These are phyloP conservation scores for Cladosporium halotolerans DNA, from an alignment of 2,329 filamentous ascomycete genomes.

Conservation along the genomic window DNA sequence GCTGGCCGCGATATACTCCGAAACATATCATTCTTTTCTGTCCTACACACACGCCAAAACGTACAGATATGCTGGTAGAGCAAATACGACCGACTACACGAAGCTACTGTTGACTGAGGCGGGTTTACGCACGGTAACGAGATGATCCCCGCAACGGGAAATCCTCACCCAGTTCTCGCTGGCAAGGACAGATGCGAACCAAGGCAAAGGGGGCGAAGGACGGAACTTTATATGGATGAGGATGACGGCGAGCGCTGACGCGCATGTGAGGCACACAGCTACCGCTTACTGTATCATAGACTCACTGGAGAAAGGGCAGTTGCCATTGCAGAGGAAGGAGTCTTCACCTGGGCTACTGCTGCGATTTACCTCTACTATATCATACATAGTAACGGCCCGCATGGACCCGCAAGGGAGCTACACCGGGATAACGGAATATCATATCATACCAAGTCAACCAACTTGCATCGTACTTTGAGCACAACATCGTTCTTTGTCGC, in stretches of 20 bases:
- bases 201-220: background rate
- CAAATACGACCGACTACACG: too few relatives aligned
- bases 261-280: background rate
- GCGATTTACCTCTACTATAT: background rate
- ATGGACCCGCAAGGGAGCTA: background rate
- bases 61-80: too few relatives aligned
- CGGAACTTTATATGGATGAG: background rate
- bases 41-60: background rate
- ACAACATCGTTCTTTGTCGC: constrained; percentile 31
- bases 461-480: constrained; percentile 22
- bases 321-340: background rate
- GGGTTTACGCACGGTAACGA: too few relatives aligned
- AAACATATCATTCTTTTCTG: background rate
- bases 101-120: too few relatives aligned
- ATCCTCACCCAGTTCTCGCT: too few relatives aligned
- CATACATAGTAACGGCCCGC: too few relatives aligned
- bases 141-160: too few relatives aligned
- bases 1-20: background rate
- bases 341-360: background rate
- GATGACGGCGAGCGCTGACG: background rate
- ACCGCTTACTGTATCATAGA: background rate
- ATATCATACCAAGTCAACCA: background rate
- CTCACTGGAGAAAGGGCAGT: background rate
- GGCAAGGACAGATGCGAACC: background rate
- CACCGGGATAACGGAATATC: too few relatives aligned